Evolutionary conservation across 2,329 filamentous ascomycete genomes (phyloP).

Genomic region (Sclerotinia glacialis): DNA sequence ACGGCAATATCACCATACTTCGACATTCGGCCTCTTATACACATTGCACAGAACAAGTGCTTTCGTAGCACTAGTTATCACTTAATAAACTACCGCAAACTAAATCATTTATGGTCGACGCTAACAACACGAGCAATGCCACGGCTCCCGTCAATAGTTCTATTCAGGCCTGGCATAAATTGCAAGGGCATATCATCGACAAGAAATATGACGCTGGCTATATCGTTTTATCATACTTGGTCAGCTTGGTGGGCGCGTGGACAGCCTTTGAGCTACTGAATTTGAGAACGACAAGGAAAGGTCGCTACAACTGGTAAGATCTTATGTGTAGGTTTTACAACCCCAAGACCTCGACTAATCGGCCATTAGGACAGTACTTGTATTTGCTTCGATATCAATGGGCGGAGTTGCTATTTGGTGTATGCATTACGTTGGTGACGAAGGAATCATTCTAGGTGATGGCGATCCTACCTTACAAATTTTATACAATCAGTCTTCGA

Average conservation of each 20-base stretch:
- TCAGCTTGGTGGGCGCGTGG: constrained; percentile 71
- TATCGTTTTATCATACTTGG: constrained; percentile 64
- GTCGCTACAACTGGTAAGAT: constrained; percentile 63
- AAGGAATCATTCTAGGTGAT: constrained; percentile 68
- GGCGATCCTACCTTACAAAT: constrained; percentile 65
- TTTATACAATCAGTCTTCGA: constrained; percentile 69
- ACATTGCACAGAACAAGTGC: not conserved
- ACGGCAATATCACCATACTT: constrained; percentile 15
- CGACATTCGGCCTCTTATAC: not conserved
- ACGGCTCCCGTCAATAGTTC: constrained; percentile 14
- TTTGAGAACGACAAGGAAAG: constrained; percentile 66
- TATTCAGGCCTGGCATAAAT: constrained; percentile 15
- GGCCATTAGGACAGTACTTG: constrained; percentile 54
- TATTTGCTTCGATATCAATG: constrained; percentile 66
- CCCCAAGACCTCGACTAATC: constrained; percentile 9
- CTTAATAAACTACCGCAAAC: not conserved
- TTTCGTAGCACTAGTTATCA: not conserved
- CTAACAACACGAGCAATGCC: constrained; percentile 16
- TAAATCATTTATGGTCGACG: constrained; percentile 18
- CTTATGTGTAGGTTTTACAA: constrained; percentile 34
- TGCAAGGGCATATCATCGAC: constrained; percentile 27
- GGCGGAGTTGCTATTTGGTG: constrained; percentile 73
- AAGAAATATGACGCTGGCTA: constrained; percentile 50
- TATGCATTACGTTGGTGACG: constrained; percentile 81
- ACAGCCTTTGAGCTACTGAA: constrained; percentile 82